Evolutionary conservation across 768 basidiomycete species (phyloP).

Genomic region (Exsudoporus frostii): DNA sequence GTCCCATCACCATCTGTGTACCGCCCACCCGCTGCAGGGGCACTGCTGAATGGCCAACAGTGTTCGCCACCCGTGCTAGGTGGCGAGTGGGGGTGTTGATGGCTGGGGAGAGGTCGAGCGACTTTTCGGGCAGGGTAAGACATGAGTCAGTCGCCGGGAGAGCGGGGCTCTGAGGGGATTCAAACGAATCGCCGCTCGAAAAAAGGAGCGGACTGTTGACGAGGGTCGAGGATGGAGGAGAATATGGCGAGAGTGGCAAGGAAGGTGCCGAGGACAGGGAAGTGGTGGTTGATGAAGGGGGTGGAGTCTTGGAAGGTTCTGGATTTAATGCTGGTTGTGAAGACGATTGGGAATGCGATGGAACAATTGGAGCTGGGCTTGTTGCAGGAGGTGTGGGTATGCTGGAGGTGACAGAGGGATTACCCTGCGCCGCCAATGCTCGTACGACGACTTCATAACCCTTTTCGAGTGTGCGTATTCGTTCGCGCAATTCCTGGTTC

Average conservation of each 20-base stretch:
- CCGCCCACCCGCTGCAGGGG: slow-evolving; percentile 93
- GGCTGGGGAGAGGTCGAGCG: slow-evolving; percentile 34
- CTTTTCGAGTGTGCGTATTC: slow-evolving; percentile 73
- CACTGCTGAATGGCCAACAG: slow-evolving; percentile 52
- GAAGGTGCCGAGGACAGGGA: slow-evolving; percentile 33
- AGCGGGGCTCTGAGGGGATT: slow-evolving; percentile 38
- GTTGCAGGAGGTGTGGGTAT: slow-evolving; percentile 16
- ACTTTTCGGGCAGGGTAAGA: slow-evolving; percentile 20
- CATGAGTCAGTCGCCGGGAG: slow-evolving; percentile 34
- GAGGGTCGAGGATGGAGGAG: slow-evolving; percentile 41
- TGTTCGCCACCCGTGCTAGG: slow-evolving; percentile 97
- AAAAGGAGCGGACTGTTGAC: slow-evolving; percentile 31
- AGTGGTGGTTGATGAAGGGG: slow-evolving; percentile 25
- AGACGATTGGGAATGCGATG: slow-evolving; percentile 22
- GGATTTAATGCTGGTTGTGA: slow-evolving; percentile 23
- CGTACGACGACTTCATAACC: slow-evolving; percentile 82
- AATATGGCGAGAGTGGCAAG: slow-evolving; percentile 40
- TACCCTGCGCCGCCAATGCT: slow-evolving; percentile 61
- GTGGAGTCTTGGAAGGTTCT: slow-evolving; percentile 18
- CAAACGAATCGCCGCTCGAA: slow-evolving; percentile 21
- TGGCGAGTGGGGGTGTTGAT: slow-evolving; percentile 79
- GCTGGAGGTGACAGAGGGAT: slow-evolving; percentile 21
- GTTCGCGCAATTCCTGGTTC: slow-evolving; percentile 72
- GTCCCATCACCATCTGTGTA: slow-evolving; percentile 30
- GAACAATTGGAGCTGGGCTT: slow-evolving; percentile 5